These are phyloP conservation scores for Verticillium tricorpus DNA, from an alignment of 2,329 filamentous ascomycete species.

Conservation along the genomic window DNA sequence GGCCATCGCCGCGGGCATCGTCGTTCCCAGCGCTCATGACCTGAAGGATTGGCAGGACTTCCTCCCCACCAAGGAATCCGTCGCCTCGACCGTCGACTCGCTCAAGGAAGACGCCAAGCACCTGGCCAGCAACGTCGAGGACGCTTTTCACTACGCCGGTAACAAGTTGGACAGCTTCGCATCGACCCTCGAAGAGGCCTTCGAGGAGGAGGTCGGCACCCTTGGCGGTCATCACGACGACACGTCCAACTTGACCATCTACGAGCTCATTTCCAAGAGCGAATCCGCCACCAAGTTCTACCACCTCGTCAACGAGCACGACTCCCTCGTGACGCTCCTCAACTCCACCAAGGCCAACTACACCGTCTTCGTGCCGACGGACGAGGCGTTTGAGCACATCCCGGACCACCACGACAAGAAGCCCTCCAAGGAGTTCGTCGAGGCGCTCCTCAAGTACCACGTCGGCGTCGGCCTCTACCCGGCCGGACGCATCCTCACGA, in stretches of 20 bases:
- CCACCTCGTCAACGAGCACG: slow-evolving; percentile 67
- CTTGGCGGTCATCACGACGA: slow-evolving; percentile 14
- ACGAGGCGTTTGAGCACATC: slow-evolving; percentile 67
- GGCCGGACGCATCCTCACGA: slow-evolving; percentile 58
- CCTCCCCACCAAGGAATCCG: slow-evolving; percentile 28
- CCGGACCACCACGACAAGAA: slow-evolving; percentile 45
- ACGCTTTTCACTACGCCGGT: slow-evolving; percentile 22
- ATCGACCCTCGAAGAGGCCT: slow-evolving; percentile 10
- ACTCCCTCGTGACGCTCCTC: slow-evolving; percentile 66
- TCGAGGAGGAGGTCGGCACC: slow-evolving; percentile 4
- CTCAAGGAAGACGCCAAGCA: slow-evolving; percentile 21
- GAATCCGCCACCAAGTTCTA: slow-evolving; percentile 76
- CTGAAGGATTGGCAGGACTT: slow-evolving; percentile 29
- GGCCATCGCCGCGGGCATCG: slow-evolving; percentile 44
- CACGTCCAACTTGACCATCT: slow-evolving; percentile 68
- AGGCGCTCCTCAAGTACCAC: slow-evolving; percentile 71
- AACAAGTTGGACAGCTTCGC: slow-evolving; percentile 25
- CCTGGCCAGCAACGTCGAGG: slow-evolving; percentile 16
- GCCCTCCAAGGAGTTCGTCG: slow-evolving; percentile 65
- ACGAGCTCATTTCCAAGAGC: slow-evolving; percentile 70
- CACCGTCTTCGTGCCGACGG: slow-evolving; percentile 76
- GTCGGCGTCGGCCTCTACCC: slow-evolving; percentile 64
- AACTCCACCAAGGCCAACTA: slow-evolving; percentile 71
- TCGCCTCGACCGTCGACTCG: slow-evolving; percentile 21
- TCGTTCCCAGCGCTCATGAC: slow-evolving; percentile 46